phyloP scores from a whole-genome alignment of 2,329 filamentous ascomycete species.

The Cladosporium sp. region DNA sequence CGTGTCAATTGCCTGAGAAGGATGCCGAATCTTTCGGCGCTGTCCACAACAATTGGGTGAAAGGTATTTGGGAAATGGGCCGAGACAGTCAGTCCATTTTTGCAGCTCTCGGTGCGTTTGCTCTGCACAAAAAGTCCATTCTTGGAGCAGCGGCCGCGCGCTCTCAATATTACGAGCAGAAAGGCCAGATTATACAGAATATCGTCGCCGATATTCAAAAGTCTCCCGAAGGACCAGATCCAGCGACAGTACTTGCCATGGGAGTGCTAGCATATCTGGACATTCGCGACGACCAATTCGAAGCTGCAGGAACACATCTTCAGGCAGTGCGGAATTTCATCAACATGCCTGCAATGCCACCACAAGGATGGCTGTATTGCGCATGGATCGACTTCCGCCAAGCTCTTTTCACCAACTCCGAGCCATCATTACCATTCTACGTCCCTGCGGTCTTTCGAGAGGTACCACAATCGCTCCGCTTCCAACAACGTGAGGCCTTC shows the following conservation, averaged over 20 bases:
- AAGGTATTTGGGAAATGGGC: constrained; percentile 19
- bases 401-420: constrained; percentile 10
- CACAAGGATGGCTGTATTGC: constrained; percentile 8
- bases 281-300: constrained; percentile 13
- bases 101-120: constrained; percentile 9
- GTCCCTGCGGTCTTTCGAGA: constrained; percentile 9
- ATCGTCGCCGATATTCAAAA: constrained; percentile 10
- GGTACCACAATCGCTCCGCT: not conserved
- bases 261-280: constrained; percentile 11
- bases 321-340: constrained; percentile 7
- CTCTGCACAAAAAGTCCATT: constrained; percentile 12
- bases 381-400: constrained; percentile 15
- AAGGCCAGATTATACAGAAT: constrained; percentile 17
- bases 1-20: constrained; percentile 8
- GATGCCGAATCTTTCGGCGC: constrained; percentile 9
- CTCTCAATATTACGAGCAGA: constrained; percentile 10
- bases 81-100: constrained; percentile 10
- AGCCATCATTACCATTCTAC: constrained; percentile 14
- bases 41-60: constrained; percentile 18
- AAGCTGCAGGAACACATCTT: constrained; percentile 12
- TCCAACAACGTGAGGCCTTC: constrained; percentile 17
- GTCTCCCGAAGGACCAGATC: not conserved
- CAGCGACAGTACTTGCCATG: constrained; percentile 11
- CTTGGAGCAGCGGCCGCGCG: not conserved
- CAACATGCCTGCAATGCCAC: constrained; percentile 10